phyloP scores from a whole-genome alignment of 2,329 filamentous ascomycete genomes.

The Diaporthe sp. region DNA sequence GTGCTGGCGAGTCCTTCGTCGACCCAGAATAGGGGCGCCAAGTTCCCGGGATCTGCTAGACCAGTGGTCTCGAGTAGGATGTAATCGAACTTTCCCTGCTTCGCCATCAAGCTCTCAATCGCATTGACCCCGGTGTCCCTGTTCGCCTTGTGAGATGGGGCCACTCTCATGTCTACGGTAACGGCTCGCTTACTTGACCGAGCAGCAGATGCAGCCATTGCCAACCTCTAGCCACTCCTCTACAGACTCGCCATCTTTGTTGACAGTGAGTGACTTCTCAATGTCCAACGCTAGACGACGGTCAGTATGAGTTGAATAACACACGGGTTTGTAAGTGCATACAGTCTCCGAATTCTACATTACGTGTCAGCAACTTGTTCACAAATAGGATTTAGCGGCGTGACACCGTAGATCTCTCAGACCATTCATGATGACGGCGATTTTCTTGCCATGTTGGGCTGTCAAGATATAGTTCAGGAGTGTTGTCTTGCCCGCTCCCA shows the following conservation, averaged over 20 bases:
- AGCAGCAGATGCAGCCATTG: constrained; percentile 98
- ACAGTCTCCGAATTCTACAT: constrained; percentile 84
- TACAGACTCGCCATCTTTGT: constrained; percentile 83
- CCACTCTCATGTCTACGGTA: background rate
- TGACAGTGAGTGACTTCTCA: constrained; percentile 94
- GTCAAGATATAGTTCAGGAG: constrained; percentile 96
- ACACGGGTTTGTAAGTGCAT: constrained; percentile 53
- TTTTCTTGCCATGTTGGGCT: constrained; percentile 95
- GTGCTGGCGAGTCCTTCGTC: constrained; percentile 95
- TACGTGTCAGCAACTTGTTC: constrained; percentile 40
- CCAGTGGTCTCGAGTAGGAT: constrained; percentile 97
- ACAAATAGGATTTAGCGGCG: background rate
- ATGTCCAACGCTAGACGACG: constrained; percentile 82
- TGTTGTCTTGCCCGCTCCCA: constrained; percentile 96
- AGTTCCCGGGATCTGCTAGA: constrained; percentile 93
- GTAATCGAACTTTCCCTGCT: constrained; percentile 94
- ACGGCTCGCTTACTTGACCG: constrained; percentile 78
- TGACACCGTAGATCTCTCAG: background rate
- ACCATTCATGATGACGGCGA: constrained; percentile 97
- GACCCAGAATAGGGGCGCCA: constrained; percentile 97
- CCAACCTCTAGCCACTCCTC: constrained; percentile 97
- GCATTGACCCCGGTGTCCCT: constrained; percentile 94
- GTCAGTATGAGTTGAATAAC: constrained; percentile 29
- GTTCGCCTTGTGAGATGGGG: background rate
- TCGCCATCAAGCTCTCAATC: constrained; percentile 95